Conservation (phyloP, 305 asterid genomes). For the Galium porrigens region DNA sequence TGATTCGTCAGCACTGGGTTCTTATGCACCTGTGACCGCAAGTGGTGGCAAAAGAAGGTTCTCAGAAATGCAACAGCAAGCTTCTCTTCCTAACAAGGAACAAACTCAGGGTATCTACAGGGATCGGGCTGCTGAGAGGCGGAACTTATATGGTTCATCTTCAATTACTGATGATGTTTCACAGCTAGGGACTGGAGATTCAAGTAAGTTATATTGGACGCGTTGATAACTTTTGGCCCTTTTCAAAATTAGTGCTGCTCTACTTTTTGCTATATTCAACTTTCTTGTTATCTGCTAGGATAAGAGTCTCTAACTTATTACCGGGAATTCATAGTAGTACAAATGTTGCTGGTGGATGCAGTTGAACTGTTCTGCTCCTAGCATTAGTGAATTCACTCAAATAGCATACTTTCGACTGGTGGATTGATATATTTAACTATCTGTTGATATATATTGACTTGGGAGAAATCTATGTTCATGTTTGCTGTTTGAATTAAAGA, state of each 20-base stretch:
- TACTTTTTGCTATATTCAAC: background rate
- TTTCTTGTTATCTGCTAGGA: conserved; percentile 1
- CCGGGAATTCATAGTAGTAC: background rate
- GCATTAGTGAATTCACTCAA: conserved; percentile 27
- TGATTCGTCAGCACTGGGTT: conserved; percentile 70
- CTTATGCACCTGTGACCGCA: conserved; percentile 43
- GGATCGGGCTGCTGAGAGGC: conserved; percentile 96
- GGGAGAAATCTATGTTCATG: conserved; percentile 59
- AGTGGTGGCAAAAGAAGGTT: conserved; percentile 81
- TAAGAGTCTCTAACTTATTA: background rate
- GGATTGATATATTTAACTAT: conserved; percentile 38
- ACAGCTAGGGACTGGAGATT: conserved; percentile 53
- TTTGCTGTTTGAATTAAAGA: conserved; percentile 43
- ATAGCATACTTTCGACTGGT: conserved; percentile 43
- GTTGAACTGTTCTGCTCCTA: conserved; percentile 27
- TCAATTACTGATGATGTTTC: conserved; percentile 50
- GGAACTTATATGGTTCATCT: conserved; percentile 85
- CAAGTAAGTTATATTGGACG: conserved; percentile 51
- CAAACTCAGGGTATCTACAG: conserved; percentile 60
- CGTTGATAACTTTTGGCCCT: conserved; percentile 13
- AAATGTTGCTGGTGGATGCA: conserved; percentile 1
- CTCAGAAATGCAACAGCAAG: conserved; percentile 62
- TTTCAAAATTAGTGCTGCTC: conserved; percentile 4
- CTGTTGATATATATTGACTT: conserved; percentile 45
- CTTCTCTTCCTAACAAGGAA: conserved; percentile 39